Conservation (phyloP, 768 basidiomycete species). For the Leccinum imitatum region DNA sequence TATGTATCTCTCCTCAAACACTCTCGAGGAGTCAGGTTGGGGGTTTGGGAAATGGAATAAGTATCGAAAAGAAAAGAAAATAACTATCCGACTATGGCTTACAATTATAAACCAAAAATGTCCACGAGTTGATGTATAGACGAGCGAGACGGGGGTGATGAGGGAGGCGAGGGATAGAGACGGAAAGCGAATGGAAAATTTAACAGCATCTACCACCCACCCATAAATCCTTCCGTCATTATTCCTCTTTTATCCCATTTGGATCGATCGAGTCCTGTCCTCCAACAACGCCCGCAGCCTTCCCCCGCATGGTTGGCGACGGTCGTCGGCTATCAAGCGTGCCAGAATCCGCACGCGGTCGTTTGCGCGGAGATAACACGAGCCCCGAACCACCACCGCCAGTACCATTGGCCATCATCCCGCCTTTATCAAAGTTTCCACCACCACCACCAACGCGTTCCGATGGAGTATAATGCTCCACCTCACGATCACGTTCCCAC, state of each 20-base stretch:
- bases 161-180: neutral
- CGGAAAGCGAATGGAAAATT: neutral
- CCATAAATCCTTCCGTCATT: neutral
- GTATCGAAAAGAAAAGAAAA: neutral
- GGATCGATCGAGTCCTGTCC: constrained; percentile 18
- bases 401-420: neutral
- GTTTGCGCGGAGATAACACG: constrained; percentile 29
- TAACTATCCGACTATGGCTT: neutral
- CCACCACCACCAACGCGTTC: constrained; percentile 23
- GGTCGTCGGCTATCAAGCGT: constrained; percentile 20
- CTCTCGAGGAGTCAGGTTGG: neutral
- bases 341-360: constrained; percentile 25
- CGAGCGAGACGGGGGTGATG: neutral
- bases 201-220: neutral
- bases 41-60: neutral
- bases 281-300: constrained; percentile 3
- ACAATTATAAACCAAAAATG: neutral
- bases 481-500: constrained; percentile 33
- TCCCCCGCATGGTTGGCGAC: constrained; percentile 21
- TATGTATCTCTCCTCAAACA: neutral
- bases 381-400: constrained; percentile 13
- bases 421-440: constrained; percentile 5
- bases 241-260: constrained; percentile 31
- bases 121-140: neutral
- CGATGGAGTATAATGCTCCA: constrained; percentile 30